A percentile compares a stretch with the other conserved stretches of the same genome.
Evolutionary conservation across 2,329 filamentous ascomycete species (phyloP).

Genomic region (Neurospora sp.): DNA sequence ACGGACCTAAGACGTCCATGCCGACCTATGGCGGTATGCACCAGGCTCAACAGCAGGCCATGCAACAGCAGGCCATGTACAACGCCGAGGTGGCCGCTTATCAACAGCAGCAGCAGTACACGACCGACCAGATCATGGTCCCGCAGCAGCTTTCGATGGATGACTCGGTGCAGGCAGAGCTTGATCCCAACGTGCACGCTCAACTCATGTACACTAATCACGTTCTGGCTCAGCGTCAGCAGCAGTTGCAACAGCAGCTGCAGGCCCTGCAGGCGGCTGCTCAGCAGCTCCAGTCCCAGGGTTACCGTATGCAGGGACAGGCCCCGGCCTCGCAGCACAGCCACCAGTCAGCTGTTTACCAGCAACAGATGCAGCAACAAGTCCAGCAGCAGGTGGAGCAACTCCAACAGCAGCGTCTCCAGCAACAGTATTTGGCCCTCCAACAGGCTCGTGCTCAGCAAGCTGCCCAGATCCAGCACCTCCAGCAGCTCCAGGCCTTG

Average conservation of each 20-base stretch:
- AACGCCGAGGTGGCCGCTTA: background rate
- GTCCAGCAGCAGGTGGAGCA: background rate
- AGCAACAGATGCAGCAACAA: conserved; percentile 28
- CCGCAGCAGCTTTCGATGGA: conserved; percentile 69
- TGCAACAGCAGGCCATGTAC: conserved; percentile 14
- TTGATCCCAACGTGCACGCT: conserved; percentile 80
- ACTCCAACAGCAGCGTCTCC: conserved; percentile 26
- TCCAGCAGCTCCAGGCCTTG: conserved; percentile 56
- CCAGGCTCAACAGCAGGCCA: conserved; percentile 19
- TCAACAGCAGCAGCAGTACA: conserved; percentile 44
- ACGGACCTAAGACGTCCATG: conserved; percentile 48
- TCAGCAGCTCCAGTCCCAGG: conserved; percentile 76
- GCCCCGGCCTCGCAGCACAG: conserved; percentile 41
- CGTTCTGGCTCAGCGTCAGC: conserved; percentile 89
- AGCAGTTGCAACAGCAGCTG: conserved; percentile 88
- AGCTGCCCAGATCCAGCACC: conserved; percentile 51
- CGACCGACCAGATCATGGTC: conserved; percentile 78
- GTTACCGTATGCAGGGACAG: conserved; percentile 57
- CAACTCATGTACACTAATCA: conserved; percentile 86
- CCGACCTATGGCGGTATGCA: conserved; percentile 34
- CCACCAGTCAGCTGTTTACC: conserved; percentile 45
- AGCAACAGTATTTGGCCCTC: conserved; percentile 18
- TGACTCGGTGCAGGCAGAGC: conserved; percentile 57
- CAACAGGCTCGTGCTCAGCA: conserved; percentile 59
- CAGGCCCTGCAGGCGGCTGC: conserved; percentile 73